Evolutionary conservation across 495 filamentous ascomycete species (phyloP).

Genomic region (Xanthoparmelia taractica): DNA sequence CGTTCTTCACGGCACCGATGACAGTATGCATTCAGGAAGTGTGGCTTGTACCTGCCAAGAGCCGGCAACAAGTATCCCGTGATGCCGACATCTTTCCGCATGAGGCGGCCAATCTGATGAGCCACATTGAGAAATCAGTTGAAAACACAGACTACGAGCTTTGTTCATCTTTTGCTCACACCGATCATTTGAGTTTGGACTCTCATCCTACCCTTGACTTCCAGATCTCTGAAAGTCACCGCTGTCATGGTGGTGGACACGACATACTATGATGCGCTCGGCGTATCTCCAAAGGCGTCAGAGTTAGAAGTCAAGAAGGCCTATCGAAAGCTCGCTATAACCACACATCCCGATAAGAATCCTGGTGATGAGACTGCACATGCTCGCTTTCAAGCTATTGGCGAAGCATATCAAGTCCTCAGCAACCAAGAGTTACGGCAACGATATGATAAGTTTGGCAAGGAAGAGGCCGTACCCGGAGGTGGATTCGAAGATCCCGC

Average conservation of each 20-base stretch:
- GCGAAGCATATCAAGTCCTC: constrained; percentile 96
- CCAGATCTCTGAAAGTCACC: neutral
- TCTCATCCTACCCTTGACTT: neutral
- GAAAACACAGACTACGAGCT: neutral
- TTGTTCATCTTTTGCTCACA: neutral
- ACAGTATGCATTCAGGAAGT: too few species aligned
- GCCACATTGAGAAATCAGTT: neutral
- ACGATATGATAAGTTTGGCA: constrained; percentile 94
- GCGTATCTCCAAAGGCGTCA: constrained; percentile 78
- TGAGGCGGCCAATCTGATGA: neutral
- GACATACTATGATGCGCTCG: constrained; percentile 82
- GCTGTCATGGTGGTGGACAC: constrained; percentile 73
- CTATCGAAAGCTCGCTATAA: constrained; percentile 92
- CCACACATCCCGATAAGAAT: constrained; percentile 88
- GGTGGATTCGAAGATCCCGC: constrained; percentile 92
- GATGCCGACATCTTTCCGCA: too few species aligned
- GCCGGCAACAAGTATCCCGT: too few species aligned
- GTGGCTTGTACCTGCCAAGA: neutral
- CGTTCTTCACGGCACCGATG: too few species aligned
- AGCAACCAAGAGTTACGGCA: constrained; percentile 77
- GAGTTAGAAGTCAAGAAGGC: constrained; percentile 99
- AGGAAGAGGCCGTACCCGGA: constrained; percentile 78
- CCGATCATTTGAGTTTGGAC: neutral
- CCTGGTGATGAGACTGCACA: constrained; percentile 93
- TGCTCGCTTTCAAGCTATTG: constrained; percentile 88